phyloP scores from a whole-genome alignment of 805 yeast species.

The Millerozyma acaciae region DNA sequence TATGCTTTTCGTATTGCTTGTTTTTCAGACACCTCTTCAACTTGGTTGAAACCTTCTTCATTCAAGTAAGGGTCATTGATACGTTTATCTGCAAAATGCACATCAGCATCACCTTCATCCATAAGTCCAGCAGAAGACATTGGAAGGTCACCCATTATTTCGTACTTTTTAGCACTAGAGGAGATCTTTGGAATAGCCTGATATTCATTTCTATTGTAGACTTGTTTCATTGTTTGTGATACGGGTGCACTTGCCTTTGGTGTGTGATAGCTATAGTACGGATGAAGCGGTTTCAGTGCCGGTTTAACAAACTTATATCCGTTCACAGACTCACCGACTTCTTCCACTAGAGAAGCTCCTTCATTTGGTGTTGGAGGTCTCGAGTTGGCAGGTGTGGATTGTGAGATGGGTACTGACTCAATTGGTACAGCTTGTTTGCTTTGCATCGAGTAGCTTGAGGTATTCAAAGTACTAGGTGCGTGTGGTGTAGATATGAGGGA shows the following conservation, averaged over 20 bases:
- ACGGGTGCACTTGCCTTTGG: constrained; percentile 8
- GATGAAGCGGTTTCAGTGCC: constrained; percentile 5
- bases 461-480: constrained; percentile 5
- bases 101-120: constrained; percentile 29
- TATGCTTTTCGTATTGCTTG: constrained; percentile 11
- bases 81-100: constrained; percentile 37
- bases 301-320: constrained; percentile 44
- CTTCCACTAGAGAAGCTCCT: constrained; percentile 9
- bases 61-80: constrained; percentile 30
- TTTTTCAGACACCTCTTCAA: constrained; percentile 3
- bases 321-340: constrained; percentile 34
- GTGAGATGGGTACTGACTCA: constrained; percentile 37
- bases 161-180: constrained; percentile 10
- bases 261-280: constrained; percentile 15
- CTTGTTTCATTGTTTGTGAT: constrained; percentile 15
- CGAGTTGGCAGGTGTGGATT: constrained; percentile 41
- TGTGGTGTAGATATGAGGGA: constrained; percentile 4
- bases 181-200: constrained; percentile 1
- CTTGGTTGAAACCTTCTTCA: constrained; percentile 4
- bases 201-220: constrained; percentile 20
- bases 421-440: background rate
- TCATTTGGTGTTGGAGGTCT: constrained; percentile 30
- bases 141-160: constrained; percentile 31
- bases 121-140: constrained; percentile 27
- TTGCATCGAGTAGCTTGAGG: constrained; percentile 6